phyloP scores from a whole-genome alignment of 352 stramenopile genomes.

The Pythium chondricola region DNA sequence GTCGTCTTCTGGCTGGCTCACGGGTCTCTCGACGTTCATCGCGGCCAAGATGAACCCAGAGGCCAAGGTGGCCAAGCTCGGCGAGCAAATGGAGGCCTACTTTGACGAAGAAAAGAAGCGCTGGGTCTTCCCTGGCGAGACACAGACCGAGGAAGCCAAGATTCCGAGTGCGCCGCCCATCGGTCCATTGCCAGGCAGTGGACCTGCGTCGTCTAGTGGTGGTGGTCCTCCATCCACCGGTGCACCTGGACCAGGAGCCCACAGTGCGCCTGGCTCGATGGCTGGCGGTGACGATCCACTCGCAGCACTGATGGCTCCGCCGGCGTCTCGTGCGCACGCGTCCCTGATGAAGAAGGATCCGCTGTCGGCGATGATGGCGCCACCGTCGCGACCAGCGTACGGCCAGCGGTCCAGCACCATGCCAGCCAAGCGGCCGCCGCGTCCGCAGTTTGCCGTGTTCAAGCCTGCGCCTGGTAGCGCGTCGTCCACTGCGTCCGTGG shows the following conservation, averaged over 20 bases:
- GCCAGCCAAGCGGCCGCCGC: slow-evolving; percentile 37
- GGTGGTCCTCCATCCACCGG: slow-evolving; percentile 24
- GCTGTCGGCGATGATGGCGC: slow-evolving; percentile 83
- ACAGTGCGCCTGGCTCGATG: slow-evolving; percentile 68
- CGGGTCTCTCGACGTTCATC: slow-evolving; percentile 59
- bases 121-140: slow-evolving; percentile 86
- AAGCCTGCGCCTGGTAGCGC: slow-evolving; percentile 47
- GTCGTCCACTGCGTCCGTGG: slow-evolving; percentile 10
- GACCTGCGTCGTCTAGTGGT: slow-evolving; percentile 26
- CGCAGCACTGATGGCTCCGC: slow-evolving; percentile 75
- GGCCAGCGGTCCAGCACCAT: slow-evolving; percentile 26
- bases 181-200: slow-evolving; percentile 50
- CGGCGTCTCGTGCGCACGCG: slow-evolving; percentile 38
- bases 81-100: slow-evolving; percentile 74
- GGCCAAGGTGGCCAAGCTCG: slow-evolving; percentile 73
- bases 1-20: slow-evolving; percentile 53
- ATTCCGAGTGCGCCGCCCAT: slow-evolving; percentile 70
- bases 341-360: slow-evolving; percentile 81
- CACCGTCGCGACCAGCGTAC: slow-evolving; percentile 38
- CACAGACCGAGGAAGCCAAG: slow-evolving; percentile 42
- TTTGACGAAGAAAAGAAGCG: slow-evolving; percentile 78
- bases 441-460: slow-evolving; percentile 85
- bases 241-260: slow-evolving; percentile 31
- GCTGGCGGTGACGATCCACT: slow-evolving; percentile 58
- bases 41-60: slow-evolving; percentile 79